Base-by-base conservation (phyloP, 352 stramenopile genomes). In the Globisporangium parvum region DNA sequence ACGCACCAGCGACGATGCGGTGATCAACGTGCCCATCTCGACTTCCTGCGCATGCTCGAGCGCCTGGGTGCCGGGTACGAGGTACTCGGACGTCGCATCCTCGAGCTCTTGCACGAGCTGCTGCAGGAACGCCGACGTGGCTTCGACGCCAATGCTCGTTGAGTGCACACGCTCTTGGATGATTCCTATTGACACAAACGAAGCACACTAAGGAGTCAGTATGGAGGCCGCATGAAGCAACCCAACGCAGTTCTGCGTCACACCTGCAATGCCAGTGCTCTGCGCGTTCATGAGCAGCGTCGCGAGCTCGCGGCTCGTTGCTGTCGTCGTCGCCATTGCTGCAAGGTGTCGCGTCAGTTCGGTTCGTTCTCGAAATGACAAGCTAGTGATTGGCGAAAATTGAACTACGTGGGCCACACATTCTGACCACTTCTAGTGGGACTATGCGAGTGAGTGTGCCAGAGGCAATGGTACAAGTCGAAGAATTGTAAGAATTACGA, bases 111-210 rank as follows among this genome's bases (percentile, higher is more conserved):
- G 61, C 4, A 87, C 55, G 35, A 92, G 66, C 61, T 92, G 73
- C 56, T 75, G 54, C 24, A 90, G 60, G 50, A 92, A 92, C 21
- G 70, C 62, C 26, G 70, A 67, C 2, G 81, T 87, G 44, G 77
- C 73, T 21, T 81, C 77, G 23, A 79, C 59, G 9, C 78, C 77
- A 17, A 90, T 51, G 17, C 51, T 70, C 20, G 77, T 90, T 23
- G 79, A 90, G 60, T 92, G 81, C 46, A 92, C 79, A 46, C 79
- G 79, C 54, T 90, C 65, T 70, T 90, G 79, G 33, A 92, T 70
- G 45, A 87, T 80, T 2, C 66, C 81, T 91, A 40, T 18, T n/a
- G 17, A 11, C 14, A 17, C 37, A 47, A 42, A 26, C 6, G 15
- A 6, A 20, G 31, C 12, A 49, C 44, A 31, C 24, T n/a, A 45